These are phyloP conservation scores for Secale cereale DNA, from an alignment of 176 grass and related monocot genomes.

Conservation along the genomic window DNA sequence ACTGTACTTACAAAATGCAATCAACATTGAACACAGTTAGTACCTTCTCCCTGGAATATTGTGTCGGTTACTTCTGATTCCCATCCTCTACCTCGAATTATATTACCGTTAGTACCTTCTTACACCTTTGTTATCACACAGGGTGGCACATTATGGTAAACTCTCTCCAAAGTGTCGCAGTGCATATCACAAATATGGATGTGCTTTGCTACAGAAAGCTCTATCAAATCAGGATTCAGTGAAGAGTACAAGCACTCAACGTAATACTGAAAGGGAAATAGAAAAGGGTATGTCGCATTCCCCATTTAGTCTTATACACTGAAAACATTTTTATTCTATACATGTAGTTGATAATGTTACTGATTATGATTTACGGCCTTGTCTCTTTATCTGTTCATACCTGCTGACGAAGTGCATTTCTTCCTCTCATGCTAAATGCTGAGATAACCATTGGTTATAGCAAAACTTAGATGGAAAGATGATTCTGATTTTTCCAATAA, in stretches of 20 bases:
- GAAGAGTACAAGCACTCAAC: constrained; percentile 39
- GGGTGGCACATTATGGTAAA: constrained; percentile 63
- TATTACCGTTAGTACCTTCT: background rate
- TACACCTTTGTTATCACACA: constrained; percentile 6
- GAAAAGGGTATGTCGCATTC: background rate
- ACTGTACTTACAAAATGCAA: background rate
- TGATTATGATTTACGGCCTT: background rate
- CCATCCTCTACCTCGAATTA: background rate
- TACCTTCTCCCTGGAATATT: background rate
- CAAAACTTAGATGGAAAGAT: constrained; percentile 53
- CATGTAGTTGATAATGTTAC: background rate
- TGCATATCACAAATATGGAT: constrained; percentile 85
- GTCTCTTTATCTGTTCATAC: constrained; percentile 8
- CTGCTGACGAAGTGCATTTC: constrained; percentile 2
- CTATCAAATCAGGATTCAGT: constrained; percentile 40
- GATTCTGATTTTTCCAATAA: constrained; percentile 12
- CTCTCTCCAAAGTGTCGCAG: constrained; percentile 71
- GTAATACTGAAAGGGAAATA: constrained; percentile 25
- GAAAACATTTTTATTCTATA: background rate
- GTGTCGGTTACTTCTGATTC: background rate
- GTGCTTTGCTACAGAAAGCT: constrained; percentile 69
- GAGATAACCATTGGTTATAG: constrained; percentile 27
- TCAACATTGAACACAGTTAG: background rate
- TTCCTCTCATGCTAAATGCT: constrained; percentile 12
- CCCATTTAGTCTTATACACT: background rate